Evolutionary conservation across 1,284 basidiomycete genomes (phyloP), one percentile per base, ranked within the genome.

Genomic region (Rhodotorula sp.): DNA sequence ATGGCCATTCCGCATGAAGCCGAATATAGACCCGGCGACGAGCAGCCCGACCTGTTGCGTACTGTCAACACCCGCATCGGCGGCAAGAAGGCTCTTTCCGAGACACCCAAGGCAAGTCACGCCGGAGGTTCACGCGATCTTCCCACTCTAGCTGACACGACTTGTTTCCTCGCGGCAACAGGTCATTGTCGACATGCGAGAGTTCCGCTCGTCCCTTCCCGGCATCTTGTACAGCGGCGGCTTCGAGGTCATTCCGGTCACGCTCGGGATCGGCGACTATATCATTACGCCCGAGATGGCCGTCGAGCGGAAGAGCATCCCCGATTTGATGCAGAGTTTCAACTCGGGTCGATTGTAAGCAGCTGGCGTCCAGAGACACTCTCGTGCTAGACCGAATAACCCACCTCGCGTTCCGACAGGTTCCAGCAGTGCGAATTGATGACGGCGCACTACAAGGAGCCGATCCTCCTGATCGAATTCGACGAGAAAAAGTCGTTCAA

Each of bases 401-500:
- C 34, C 3, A 45, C 5, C 21, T 23, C 5, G 7, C 14, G 34
- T 34, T 34, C n/a, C n/a, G n/a, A n/a, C n/a, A 97, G 93, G 69
- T 97, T 97, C 80, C 92, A 93, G 0, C 95, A 99, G 79, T 98
- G 95, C 83, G 95, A 99, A 82, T 81, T 93, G 26, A 98, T 99
- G 95, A 93, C 90, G 0, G 89, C 90, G 8, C 90, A 98, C 80
- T 99, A 98, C 83, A 95, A 94, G 82, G 89, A 91, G 57, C 94
- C 95, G 0, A 87, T 99, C 66, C 83, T 99, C 21, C 85, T 99
- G n/a, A 97, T 99, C 78, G 95, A 99, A 79, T 99, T 99, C 77
- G 95, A 98, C 78, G 93, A 98, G 81, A 91, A 97, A 81, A 97
- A 95, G 78, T 88, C 92, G 0, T 99, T 98, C 81, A 91, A 92